A percentile compares a stretch with the other conserved stretches of the same genome.
These are phyloP conservation scores for Gastrodia elata DNA, from an alignment of 106 monocot species.

Conservation along the genomic window DNA sequence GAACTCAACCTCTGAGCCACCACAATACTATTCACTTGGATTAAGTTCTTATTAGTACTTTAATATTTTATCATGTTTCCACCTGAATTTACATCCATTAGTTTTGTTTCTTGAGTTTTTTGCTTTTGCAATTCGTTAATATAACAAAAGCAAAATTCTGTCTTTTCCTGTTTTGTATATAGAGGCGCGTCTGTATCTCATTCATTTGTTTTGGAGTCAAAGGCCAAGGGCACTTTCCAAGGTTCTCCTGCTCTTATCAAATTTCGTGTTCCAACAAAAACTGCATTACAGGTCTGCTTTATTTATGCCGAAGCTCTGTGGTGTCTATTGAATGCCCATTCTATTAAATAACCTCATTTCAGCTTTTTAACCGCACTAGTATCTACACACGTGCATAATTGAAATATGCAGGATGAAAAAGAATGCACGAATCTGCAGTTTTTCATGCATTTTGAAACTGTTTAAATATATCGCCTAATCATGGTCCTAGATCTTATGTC, in stretches of 20 bases:
- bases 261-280: slow-evolving; percentile 73
- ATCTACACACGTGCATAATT: neutral
- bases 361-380: neutral
- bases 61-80: no score
- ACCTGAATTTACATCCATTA: no score
- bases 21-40: no score
- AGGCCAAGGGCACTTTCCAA: slow-evolving; percentile 68
- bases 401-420: neutral
- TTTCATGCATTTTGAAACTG: neutral
- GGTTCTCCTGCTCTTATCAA: slow-evolving; percentile 74
- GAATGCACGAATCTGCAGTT: neutral
- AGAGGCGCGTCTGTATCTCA: slow-evolving; percentile 82
- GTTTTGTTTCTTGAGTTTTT: neutral
- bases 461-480: no score
- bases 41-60: no score
- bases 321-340: neutral
- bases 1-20: no score
- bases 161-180: slow-evolving; percentile 2
- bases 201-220: slow-evolving; percentile 72
- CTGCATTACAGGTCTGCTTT: slow-evolving; percentile 60
- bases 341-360: neutral
- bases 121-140: no score
- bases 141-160: neutral
- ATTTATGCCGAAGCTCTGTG: neutral
- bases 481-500: no score